Evolutionary conservation across 2,329 filamentous ascomycete genomes (phyloP), one percentile per base, ranked within the genome.

Genomic region (Cryphonectria carpinicola): DNA sequence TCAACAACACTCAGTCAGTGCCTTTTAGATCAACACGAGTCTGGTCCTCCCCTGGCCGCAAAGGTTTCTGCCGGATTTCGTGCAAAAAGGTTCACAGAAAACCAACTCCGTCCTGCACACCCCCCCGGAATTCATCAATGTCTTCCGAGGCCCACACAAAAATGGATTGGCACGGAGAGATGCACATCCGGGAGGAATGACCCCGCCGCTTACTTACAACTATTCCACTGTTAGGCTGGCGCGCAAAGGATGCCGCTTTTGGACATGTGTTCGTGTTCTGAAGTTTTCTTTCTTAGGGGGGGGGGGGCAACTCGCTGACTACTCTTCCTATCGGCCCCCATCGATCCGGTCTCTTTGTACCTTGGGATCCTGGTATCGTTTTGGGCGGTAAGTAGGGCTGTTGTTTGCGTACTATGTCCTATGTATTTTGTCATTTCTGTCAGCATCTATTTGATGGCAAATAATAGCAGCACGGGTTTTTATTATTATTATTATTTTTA

Each of bases 111-210:
- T n/a, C 22, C 22, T 58, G 14, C 13, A 19, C 25, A 28, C 5
- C 28, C 2, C 22, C 22, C 14, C 13, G 28, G 54, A 13, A 32
- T n/a, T 49, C 43, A 19, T 32, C 43, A 17, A 56, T 56, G n/a
- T 56, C 32, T 32, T 19, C 66, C 56, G 64, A 61, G 46, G 61
- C 65, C 41, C 66, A 52, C 69, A 72, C 69, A 39, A 49, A 49
- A 70, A 32, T 32, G 32, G 52, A 49, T 49, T 39, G 37, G 56
- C 49, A 32, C 69, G 69, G 69, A 71, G 66, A 49, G 19, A 11
- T 35, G 35, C 60, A 46, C 58, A 65, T 70, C 69, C 65, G 65
- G 39, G 60, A 43, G n/a, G 25, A 58, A 19, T 32, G 35, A 58
- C 54, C 28, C 54, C 54, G 7, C 28, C 25, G 22, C 25, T 28